Conservation (phyloP, 805 yeast genomes). For the Wickerhamiella kazuoi region DNA sequence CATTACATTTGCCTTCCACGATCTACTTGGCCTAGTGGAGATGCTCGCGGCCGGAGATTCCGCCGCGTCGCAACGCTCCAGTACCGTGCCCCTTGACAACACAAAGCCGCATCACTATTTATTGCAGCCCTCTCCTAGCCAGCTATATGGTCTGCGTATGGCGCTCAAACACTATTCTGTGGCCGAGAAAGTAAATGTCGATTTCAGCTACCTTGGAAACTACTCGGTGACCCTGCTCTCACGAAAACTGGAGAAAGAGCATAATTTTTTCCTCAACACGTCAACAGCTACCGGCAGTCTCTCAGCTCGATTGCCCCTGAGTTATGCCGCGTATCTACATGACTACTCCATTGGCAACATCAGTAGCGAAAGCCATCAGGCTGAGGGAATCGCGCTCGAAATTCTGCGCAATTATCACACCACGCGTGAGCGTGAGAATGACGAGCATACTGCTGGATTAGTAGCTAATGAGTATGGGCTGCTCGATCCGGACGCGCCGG, state of each 20-base stretch:
- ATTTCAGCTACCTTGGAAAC: neutral
- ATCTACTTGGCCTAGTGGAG: neutral
- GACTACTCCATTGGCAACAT: slow-evolving; percentile 13
- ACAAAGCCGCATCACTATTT: too few relatives aligned
- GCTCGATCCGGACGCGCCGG: neutral
- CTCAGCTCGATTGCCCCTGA: neutral
- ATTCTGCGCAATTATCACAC: neutral
- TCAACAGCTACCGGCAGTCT: too few relatives aligned
- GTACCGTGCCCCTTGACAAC: neutral
- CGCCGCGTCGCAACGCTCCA: neutral
- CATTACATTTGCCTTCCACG: neutral
- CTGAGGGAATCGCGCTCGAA: slow-evolving; percentile 5
- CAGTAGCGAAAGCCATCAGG: slow-evolving; percentile 3
- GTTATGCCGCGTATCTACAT: slow-evolving; percentile 1
- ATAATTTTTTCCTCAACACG: neutral
- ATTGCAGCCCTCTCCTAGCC: neutral
- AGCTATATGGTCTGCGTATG: slow-evolving; percentile 6
- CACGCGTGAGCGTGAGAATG: neutral
- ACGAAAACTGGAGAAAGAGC: neutral
- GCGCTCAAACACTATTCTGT: slow-evolving; percentile 11
- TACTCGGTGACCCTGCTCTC: slow-evolving; percentile 1
- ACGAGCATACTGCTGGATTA: neutral
- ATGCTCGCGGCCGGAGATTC: neutral
- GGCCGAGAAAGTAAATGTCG: slow-evolving; percentile 2
- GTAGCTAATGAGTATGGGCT: neutral